phyloP scores from a whole-genome alignment of 495 filamentous ascomycete genomes.

The Penicillium pulvis region DNA sequence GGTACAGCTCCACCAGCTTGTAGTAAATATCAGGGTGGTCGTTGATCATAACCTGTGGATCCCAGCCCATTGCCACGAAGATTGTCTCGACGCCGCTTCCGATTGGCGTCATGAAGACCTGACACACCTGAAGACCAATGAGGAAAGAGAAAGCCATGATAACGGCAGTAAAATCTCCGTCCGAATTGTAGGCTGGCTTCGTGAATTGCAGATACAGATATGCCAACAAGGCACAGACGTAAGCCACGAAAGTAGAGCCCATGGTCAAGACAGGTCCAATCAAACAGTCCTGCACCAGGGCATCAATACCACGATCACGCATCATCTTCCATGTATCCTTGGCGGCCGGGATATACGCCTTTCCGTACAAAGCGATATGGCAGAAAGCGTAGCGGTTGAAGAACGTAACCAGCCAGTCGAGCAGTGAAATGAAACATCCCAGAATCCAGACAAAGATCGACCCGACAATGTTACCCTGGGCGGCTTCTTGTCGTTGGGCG shows the following conservation, averaged over 20 bases:
- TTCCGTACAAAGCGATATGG: conserved; percentile 90
- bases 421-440: conserved; percentile 71
- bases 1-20: conserved; percentile 76
- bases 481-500: conserved; percentile 63
- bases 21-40: conserved; percentile 82
- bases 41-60: conserved; percentile 79
- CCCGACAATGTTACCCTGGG: conserved; percentile 68
- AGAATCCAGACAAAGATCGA: conserved; percentile 70
- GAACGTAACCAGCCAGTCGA: conserved; percentile 80
- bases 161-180: conserved; percentile 70
- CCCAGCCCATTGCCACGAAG: conserved; percentile 87
- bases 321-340: conserved; percentile 92
- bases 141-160: conserved; percentile 83
- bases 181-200: conserved; percentile 71
- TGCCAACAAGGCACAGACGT: conserved; percentile 75
- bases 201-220: conserved; percentile 86
- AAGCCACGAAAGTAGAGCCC: conserved; percentile 81
- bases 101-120: conserved; percentile 83
- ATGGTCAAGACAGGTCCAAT: conserved; percentile 88
- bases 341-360: conserved; percentile 78
- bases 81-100: conserved; percentile 69
- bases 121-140: conserved; percentile 82
- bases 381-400: conserved; percentile 83
- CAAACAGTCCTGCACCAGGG: conserved; percentile 85
- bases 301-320: conserved; percentile 87